These are phyloP conservation scores for Vitis hybrid DNA, from an alignment of 177 flowering plant species.

Conservation along the genomic window DNA sequence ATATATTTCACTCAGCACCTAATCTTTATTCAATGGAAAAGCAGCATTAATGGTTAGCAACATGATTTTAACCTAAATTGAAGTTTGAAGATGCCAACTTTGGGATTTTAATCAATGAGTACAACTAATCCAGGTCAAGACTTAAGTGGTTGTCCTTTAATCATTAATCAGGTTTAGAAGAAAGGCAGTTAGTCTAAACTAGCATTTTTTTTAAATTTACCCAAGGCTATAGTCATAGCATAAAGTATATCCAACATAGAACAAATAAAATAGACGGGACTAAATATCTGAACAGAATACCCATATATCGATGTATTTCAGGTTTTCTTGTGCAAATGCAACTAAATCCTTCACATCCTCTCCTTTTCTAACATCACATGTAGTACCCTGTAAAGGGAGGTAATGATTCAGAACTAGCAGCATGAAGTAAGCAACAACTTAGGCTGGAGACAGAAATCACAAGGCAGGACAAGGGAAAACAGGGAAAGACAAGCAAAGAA, in stretches of 20 bases:
- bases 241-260: background rate
- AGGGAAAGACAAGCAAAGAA: background rate
- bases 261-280: background rate
- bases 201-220: too few species aligned
- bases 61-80: background rate
- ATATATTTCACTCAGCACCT: background rate
- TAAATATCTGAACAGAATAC: slow-evolving; percentile 29
- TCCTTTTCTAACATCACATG: slow-evolving; percentile 80
- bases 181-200: background rate
- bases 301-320: slow-evolving; percentile 86
- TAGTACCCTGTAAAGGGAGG: slow-evolving; percentile 59
- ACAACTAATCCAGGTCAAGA: background rate
- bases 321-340: slow-evolving; percentile 56
- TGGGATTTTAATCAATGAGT: background rate
- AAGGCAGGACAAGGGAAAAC: background rate
- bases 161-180: background rate
- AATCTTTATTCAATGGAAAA: background rate
- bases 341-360: slow-evolving; percentile 74
- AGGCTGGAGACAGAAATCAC: background rate
- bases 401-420: slow-evolving; percentile 6
- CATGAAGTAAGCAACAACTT: background rate
- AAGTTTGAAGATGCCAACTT: background rate
- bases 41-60: background rate
- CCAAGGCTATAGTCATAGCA: background rate
- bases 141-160: background rate